These are phyloP conservation scores for Fusarium sp. DNA, from an alignment of 2,329 filamentous ascomycete genomes.

Conservation along the genomic window DNA sequence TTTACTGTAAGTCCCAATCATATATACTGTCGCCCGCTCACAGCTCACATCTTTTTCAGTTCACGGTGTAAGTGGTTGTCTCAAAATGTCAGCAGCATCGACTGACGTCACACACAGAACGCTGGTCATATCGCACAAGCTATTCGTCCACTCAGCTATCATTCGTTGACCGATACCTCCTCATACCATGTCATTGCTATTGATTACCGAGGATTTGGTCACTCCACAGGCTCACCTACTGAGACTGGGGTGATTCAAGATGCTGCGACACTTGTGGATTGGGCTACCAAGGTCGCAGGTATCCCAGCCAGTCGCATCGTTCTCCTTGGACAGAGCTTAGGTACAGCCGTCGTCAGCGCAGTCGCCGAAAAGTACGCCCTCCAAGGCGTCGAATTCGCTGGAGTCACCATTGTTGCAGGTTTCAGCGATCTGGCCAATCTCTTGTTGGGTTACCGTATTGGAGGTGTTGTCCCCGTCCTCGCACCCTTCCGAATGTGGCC, in stretches of 20 bases:
- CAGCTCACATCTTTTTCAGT: conserved; percentile 55
- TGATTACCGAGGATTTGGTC: conserved; percentile 90
- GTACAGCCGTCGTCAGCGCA: conserved; percentile 83
- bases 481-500: conserved; percentile 77
- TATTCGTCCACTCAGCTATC: conserved; percentile 80
- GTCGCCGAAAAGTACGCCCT: conserved; percentile 76
- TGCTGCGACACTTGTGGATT: conserved; percentile 77
- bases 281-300: conserved; percentile 71
- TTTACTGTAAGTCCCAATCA: conserved; percentile 65
- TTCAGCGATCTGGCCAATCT: conserved; percentile 81
- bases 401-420: conserved; percentile 80
- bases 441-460: conserved; percentile 80
- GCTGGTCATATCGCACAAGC: conserved; percentile 86
- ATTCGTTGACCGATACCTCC: conserved; percentile 77
- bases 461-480: conserved; percentile 82
- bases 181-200: conserved; percentile 85
- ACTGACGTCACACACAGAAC: conserved; percentile 68
- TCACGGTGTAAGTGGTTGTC: conserved; percentile 65
- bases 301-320: conserved; percentile 79
- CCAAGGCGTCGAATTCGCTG: conserved; percentile 76
- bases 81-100: neutral
- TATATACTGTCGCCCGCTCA: neutral
- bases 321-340: conserved; percentile 86
- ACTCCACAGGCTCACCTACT: conserved; percentile 81
- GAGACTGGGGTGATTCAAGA: conserved; percentile 86